These are phyloP conservation scores for Tricholoma bakamatsutake DNA, from an alignment of 768 basidiomycete genomes.

Conservation along the genomic window DNA sequence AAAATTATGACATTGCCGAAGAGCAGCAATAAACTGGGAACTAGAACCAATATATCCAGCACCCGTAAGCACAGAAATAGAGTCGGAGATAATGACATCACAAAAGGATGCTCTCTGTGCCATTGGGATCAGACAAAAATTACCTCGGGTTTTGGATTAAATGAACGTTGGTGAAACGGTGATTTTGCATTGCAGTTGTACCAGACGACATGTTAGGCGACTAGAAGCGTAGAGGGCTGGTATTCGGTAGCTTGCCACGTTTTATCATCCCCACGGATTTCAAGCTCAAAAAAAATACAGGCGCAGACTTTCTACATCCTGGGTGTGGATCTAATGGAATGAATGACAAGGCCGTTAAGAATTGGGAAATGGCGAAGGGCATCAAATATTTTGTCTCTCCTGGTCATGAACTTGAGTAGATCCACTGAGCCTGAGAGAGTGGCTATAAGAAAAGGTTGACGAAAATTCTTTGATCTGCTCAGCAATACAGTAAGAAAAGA, in stretches of 20 bases:
- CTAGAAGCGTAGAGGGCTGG: slow-evolving; percentile 9
- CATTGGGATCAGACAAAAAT: slow-evolving; percentile 14
- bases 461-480: slow-evolving; percentile 10
- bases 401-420: slow-evolving; percentile 11
- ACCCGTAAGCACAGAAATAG: slow-evolving; percentile 8
- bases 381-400: slow-evolving; percentile 5
- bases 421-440: slow-evolving; percentile 11
- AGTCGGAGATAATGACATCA: slow-evolving; percentile 2
- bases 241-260: slow-evolving; percentile 5
- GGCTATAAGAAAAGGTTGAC: slow-evolving; percentile 12
- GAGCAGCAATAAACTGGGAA: slow-evolving; percentile 11
- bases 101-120: slow-evolving; percentile 11
- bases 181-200: slow-evolving; percentile 11
- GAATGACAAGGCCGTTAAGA: slow-evolving; percentile 13
- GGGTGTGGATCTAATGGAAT: slow-evolving; percentile 8
- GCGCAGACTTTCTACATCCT: slow-evolving; percentile 3
- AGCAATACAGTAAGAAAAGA: slow-evolving; percentile 8
- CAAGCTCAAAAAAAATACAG: slow-evolving; percentile 14
- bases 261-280: slow-evolving; percentile 10
- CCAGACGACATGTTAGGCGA: slow-evolving; percentile 8
- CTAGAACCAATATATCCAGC: slow-evolving; percentile 13
- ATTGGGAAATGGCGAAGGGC: slow-evolving; percentile 10
- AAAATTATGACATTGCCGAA: slow-evolving; percentile 13
- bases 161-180: slow-evolving; percentile 10
- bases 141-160: slow-evolving; percentile 4